These are phyloP conservation scores for Ajuga chamaepitys DNA, from an alignment of 257 asterid genomes.

Conservation along the genomic window DNA sequence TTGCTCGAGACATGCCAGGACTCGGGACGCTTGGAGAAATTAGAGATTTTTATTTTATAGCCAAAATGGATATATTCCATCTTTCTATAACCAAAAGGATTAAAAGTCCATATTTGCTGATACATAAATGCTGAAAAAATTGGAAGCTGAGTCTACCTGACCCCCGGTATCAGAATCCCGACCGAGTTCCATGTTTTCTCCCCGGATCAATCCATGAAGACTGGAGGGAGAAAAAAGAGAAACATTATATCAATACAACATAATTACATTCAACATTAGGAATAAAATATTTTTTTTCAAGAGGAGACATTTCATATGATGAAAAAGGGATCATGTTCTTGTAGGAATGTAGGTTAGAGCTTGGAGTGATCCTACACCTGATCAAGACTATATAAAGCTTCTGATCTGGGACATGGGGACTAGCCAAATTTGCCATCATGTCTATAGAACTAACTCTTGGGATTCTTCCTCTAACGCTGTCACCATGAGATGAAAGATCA, in stretches of 20 bases:
- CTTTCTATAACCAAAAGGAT: no score
- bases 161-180: conserved; percentile 77
- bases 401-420: conserved; percentile 30
- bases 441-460: conserved; percentile 47
- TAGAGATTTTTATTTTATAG: no score
- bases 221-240: conserved; percentile 24
- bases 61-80: no score
- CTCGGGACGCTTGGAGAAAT: no score
- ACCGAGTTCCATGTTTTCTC: conserved; percentile 84
- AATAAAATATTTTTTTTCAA: background rate
- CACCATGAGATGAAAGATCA: conserved; percentile 34
- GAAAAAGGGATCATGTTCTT: background rate
- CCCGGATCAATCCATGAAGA: conserved; percentile 72
- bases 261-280: background rate
- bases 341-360: background rate
- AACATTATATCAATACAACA: background rate
- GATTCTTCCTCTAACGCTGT: conserved; percentile 34
- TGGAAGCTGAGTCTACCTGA: conserved; percentile 37
- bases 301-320: conserved; percentile 4
- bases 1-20: no score
- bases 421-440: conserved; percentile 42
- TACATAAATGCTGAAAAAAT: background rate
- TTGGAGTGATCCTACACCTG: conserved; percentile 33
- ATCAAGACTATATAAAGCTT: conserved; percentile 61
- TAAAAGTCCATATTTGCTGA: no score